Conservation (phyloP, 139 green algal species). For the Diplosphaera chodatii region DNA sequence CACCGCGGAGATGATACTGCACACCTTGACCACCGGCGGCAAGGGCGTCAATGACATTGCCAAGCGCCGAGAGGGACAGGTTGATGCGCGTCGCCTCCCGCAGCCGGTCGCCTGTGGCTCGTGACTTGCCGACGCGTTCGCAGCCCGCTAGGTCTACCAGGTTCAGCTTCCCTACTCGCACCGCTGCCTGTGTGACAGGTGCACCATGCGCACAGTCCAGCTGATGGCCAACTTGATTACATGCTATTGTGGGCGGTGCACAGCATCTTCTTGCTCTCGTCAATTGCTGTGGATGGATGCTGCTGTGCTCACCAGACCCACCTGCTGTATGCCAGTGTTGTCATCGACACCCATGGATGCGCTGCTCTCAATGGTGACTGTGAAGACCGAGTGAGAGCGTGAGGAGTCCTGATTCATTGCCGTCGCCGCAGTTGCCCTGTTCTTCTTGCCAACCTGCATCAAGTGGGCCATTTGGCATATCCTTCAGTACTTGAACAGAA, state of each 20-base stretch:
- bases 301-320: neutral
- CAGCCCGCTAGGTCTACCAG: constrained; percentile 85
- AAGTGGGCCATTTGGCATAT: neutral
- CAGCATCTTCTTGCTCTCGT: no score
- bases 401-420: constrained; percentile 86
- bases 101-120: constrained; percentile 66
- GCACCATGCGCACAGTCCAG: no score
- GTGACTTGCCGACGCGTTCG: constrained; percentile 62
- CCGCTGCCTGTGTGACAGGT: constrained; percentile 32
- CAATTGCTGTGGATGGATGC: no score
- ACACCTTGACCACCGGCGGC: constrained; percentile 18
- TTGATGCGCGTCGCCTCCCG: constrained; percentile 81
- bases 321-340: neutral
- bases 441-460: constrained; percentile 70
- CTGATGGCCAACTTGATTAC: no score
- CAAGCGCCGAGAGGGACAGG: constrained; percentile 70
- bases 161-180: constrained; percentile 80
- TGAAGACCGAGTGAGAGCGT: constrained; percentile 82
- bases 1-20: no score
- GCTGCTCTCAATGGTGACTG: constrained; percentile 75
- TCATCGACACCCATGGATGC: constrained; percentile 15
- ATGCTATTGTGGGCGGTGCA: no score
- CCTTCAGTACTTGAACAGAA: neutral
- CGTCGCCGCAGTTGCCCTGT: constrained; percentile 65
- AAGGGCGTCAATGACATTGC: constrained; percentile 86